Conservation (phyloP, 2,329 filamentous ascomycete genomes). For the Pochonia chlamydosporia region DNA sequence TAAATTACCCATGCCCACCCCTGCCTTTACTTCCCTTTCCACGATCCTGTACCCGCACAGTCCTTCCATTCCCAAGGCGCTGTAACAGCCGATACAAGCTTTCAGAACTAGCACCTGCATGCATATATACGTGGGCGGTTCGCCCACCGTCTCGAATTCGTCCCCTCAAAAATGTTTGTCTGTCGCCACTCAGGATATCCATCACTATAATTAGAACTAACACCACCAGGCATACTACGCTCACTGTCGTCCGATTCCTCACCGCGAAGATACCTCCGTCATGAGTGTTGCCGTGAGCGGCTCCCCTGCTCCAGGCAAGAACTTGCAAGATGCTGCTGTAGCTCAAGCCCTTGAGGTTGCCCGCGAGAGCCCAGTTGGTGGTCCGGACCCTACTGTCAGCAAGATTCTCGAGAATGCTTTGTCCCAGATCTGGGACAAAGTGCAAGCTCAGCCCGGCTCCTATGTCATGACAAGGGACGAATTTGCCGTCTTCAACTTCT, state of each 20-base stretch:
- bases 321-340: constrained; percentile 37
- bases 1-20: background rate
- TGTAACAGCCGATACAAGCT: constrained; percentile 1
- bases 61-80: background rate
- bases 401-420: constrained; percentile 61
- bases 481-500: constrained; percentile 85
- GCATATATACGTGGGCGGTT: constrained; percentile 14
- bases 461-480: constrained; percentile 74
- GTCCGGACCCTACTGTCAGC: constrained; percentile 55
- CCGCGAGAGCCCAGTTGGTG: constrained; percentile 64
- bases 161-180: constrained; percentile 14
- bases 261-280: constrained; percentile 14
- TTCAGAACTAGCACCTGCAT: constrained; percentile 2
- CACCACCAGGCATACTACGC: background rate
- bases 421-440: constrained; percentile 59
- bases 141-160: constrained; percentile 2
- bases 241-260: constrained; percentile 12
- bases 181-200: constrained; percentile 12
- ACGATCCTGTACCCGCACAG: background rate
- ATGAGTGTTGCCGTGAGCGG: constrained; percentile 8
- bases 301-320: constrained; percentile 11
- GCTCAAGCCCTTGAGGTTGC: constrained; percentile 69
- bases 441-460: constrained; percentile 57
- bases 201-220: constrained; percentile 6
- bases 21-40: background rate